A percentile compares a stretch with the other conserved stretches of the same genome.
Conservation (phyloP, 306 rosid species). For the Cucumis hystrix region DNA sequence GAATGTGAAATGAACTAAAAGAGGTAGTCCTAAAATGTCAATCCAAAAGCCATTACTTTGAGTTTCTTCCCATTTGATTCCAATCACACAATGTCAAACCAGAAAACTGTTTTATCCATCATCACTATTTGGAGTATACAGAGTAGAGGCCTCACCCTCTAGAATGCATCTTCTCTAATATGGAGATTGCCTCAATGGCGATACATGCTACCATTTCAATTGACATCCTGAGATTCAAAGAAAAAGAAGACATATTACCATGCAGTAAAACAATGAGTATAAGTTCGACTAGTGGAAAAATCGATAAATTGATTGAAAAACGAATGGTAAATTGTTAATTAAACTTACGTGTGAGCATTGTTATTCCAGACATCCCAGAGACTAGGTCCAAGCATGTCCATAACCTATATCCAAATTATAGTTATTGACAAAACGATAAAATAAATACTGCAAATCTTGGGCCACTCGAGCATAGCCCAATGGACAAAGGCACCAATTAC, state of each 20-base stretch:
- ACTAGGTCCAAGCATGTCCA: conserved; percentile 48
- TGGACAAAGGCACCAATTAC: background rate
- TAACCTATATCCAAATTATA: conserved; percentile 17
- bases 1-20: background rate
- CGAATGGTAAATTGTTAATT: background rate
- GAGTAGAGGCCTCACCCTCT: conserved; percentile 26
- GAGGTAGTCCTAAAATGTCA: background rate
- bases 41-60: background rate
- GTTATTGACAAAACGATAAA: background rate
- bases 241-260: background rate
- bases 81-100: background rate
- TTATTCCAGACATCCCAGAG: conserved; percentile 47
- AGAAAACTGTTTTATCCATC: background rate
- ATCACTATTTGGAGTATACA: background rate
- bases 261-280: background rate
- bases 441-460: background rate
- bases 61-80: background rate
- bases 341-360: conserved; percentile 31
- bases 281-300: background rate
- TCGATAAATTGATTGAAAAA: background rate
- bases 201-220: conserved; percentile 49
- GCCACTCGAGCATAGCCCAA: background rate
- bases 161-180: conserved; percentile 37
- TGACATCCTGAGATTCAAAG: conserved; percentile 27
- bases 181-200: conserved; percentile 43